Conservation (phyloP, 2,329 filamentous ascomycete genomes). For the Huntiella decipiens region DNA sequence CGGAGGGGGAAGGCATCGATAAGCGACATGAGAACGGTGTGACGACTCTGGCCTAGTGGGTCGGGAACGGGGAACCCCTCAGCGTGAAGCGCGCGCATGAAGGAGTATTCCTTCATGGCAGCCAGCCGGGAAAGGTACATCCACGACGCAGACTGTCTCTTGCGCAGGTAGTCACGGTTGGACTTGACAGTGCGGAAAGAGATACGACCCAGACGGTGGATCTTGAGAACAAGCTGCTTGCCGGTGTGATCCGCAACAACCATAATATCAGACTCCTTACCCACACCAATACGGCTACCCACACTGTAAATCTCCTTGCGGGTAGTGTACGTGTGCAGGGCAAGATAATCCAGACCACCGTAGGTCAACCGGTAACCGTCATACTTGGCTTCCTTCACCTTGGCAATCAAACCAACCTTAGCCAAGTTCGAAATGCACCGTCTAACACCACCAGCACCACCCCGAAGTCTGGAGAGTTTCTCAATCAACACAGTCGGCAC, state of each 20-base stretch:
- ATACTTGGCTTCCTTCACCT: conserved; percentile 89
- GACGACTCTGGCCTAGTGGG: conserved; percentile 73
- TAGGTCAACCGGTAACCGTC: conserved; percentile 95
- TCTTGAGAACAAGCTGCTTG: conserved; percentile 71
- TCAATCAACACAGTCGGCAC: conserved; percentile 81
- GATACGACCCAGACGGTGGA: conserved; percentile 85
- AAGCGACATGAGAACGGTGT: conserved; percentile 91
- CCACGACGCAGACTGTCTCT: conserved; percentile 66
- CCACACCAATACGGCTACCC: conserved; percentile 83
- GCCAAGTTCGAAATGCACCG: conserved; percentile 77
- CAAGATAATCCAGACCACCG: conserved; percentile 93
- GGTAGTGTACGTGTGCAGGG: conserved; percentile 73
- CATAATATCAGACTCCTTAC: conserved; percentile 95
- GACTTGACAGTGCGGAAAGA: conserved; percentile 93
- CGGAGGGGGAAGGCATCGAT: conserved; percentile 83
- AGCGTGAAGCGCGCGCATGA: conserved; percentile 70
- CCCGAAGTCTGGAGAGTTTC: conserved; percentile 62
- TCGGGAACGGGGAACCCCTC: conserved; percentile 82
- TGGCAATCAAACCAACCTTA: conserved; percentile 78
- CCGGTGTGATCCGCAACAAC: conserved; percentile 70
- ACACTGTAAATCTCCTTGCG: conserved; percentile 72
- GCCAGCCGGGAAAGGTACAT: conserved; percentile 94
- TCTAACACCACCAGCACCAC: conserved; percentile 61
- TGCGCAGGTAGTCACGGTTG: conserved; percentile 86
- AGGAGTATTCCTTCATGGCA: conserved; percentile 83